These are phyloP conservation scores for Fusarium aywerte DNA, from an alignment of 2,329 filamentous ascomycete species.

Conservation along the genomic window DNA sequence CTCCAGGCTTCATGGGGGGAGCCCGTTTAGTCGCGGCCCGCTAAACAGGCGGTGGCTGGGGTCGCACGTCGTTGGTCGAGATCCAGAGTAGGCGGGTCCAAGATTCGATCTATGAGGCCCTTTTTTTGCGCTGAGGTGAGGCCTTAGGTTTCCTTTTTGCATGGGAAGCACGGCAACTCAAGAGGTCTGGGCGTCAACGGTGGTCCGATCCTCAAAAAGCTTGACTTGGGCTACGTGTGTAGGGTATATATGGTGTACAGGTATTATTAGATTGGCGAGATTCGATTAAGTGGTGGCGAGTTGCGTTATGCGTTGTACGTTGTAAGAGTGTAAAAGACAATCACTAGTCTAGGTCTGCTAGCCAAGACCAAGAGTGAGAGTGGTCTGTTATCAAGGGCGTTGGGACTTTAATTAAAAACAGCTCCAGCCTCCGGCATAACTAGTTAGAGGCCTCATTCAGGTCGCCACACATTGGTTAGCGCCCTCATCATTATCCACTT, in stretches of 20 bases:
- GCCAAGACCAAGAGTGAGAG: not conserved
- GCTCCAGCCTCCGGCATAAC: not conserved
- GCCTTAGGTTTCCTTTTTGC: not conserved
- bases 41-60: constrained; percentile 49
- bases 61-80: constrained; percentile 40
- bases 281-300: not conserved
- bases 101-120: constrained; percentile 42
- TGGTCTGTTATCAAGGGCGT: constrained; percentile 19
- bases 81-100: constrained; percentile 31
- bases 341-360: constrained; percentile 15
- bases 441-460: constrained; percentile 40
- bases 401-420: constrained; percentile 26
- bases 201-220: constrained; percentile 2
- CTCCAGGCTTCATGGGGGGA: constrained; percentile 33
- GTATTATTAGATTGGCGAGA: constrained; percentile 1
- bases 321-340: constrained; percentile 25
- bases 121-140: constrained; percentile 12
- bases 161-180: not conserved
- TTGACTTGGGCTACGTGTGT: constrained; percentile 5
- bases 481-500: constrained; percentile 39
- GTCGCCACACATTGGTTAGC: constrained; percentile 45
- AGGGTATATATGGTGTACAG: not conserved
- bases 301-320: not conserved
- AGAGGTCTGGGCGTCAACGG: constrained; percentile 14
- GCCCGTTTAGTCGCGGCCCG: constrained; percentile 42